A percentile compares a stretch with the other conserved stretches of the same genome.
These are phyloP conservation scores for Helenozyma baotianmanensis DNA, from an alignment of 805 yeast species.

Conservation along the genomic window DNA sequence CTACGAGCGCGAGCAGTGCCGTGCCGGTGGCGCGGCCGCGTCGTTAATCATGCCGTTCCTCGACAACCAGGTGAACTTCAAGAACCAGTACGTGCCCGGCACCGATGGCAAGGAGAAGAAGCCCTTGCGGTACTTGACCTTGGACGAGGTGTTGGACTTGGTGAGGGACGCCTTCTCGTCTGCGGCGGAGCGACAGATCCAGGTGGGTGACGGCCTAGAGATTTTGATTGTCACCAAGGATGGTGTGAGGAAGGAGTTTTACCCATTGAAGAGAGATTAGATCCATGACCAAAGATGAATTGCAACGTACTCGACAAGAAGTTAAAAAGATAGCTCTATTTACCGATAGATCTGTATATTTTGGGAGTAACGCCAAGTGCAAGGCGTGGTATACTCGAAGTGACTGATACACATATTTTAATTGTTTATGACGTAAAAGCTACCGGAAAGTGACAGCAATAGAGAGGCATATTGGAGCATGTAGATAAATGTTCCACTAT, in stretches of 20 bases:
- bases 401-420: too few species aligned
- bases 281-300: too few species aligned
- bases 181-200: slow-evolving; percentile 97
- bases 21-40: slow-evolving; percentile 98
- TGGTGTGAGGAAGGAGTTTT: slow-evolving; percentile 80
- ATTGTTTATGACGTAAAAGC: too few species aligned
- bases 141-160: slow-evolving; percentile 82
- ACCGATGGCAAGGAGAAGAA: slow-evolving; percentile 63
- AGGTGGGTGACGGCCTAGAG: slow-evolving; percentile 96
- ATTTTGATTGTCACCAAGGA: slow-evolving; percentile 88
- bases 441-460: too few species aligned
- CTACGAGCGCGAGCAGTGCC: slow-evolving; percentile 93
- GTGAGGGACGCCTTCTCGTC: slow-evolving; percentile 94
- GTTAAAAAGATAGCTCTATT: too few species aligned
- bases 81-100: slow-evolving; percentile 84
- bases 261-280: slow-evolving; percentile 83
- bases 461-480: too few species aligned
- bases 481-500: too few species aligned
- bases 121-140: slow-evolving; percentile 56
- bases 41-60: slow-evolving; percentile 94
- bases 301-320: too few species aligned
- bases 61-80: slow-evolving; percentile 94
- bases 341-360: too few species aligned
- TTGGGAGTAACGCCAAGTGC: too few species aligned
- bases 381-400: too few species aligned